Percentiles rank a stretch among this genome's conserved stretches.
Evolutionary conservation across 2,329 filamentous ascomycete genomes (phyloP).

Genomic region (Xylogone sp.): DNA sequence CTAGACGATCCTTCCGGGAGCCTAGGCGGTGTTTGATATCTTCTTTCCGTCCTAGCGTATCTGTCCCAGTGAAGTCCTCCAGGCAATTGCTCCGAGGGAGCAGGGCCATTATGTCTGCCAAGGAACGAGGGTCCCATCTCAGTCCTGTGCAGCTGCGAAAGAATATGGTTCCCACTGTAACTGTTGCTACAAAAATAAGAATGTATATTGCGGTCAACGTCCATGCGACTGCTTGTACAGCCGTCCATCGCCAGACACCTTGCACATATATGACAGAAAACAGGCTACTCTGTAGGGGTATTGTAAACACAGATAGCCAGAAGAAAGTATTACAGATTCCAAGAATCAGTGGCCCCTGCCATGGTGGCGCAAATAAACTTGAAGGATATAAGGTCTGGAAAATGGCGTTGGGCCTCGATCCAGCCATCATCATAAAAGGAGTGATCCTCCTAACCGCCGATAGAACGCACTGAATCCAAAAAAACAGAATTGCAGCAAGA

Average conservation of each 20-base stretch:
- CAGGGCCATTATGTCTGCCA: slow-evolving; percentile 77
- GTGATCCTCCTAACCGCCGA: slow-evolving; percentile 70
- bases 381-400: slow-evolving; percentile 58
- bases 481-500: slow-evolving; percentile 63
- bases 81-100: slow-evolving; percentile 78
- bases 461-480: slow-evolving; percentile 76
- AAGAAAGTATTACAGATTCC: slow-evolving; percentile 63
- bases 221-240: slow-evolving; percentile 77
- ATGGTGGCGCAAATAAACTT: slow-evolving; percentile 65
- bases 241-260: slow-evolving; percentile 72
- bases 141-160: slow-evolving; percentile 65
- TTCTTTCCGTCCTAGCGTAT: slow-evolving; percentile 50
- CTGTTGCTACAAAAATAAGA: slow-evolving; percentile 54
- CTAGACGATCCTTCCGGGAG: slow-evolving; percentile 67
- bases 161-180: slow-evolving; percentile 63
- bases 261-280: slow-evolving; percentile 62
- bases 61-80: slow-evolving; percentile 65
- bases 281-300: slow-evolving; percentile 75
- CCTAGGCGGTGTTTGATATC: slow-evolving; percentile 51
- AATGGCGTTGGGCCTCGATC: slow-evolving; percentile 59
- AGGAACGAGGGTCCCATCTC: slow-evolving; percentile 77
- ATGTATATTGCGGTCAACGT: slow-evolving; percentile 70
- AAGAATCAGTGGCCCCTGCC: slow-evolving; percentile 64
- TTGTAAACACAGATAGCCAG: slow-evolving; percentile 75
- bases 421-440: slow-evolving; percentile 74